These are phyloP conservation scores for Aspergillus cavernicola DNA, from an alignment of 495 filamentous ascomycete genomes.

Conservation along the genomic window DNA sequence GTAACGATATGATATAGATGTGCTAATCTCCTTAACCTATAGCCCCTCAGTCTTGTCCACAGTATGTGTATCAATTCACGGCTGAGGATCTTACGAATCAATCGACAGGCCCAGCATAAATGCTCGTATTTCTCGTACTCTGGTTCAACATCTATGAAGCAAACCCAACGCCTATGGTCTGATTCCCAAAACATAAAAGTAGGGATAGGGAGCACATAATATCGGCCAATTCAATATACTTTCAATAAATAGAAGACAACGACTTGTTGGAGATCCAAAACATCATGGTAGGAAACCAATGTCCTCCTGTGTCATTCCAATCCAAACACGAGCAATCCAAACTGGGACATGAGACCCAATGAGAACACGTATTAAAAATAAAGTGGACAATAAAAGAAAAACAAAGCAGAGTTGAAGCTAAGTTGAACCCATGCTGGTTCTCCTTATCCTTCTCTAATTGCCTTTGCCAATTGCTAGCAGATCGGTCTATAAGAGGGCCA, in stretches of 20 bases:
- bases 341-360: not conserved
- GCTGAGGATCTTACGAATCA: too few relatives aligned
- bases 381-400: not conserved
- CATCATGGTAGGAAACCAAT: not conserved
- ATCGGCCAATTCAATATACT: too few relatives aligned
- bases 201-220: too few relatives aligned
- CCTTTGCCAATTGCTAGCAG: constrained; percentile 13
- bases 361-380: not conserved
- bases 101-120: too few relatives aligned
- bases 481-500: constrained; percentile 26
- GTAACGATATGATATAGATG: not conserved
- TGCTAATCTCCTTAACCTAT: too few relatives aligned
- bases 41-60: too few relatives aligned
- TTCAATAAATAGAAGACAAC: too few relatives aligned
- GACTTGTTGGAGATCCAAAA: not conserved
- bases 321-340: not conserved
- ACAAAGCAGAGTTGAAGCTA: constrained; percentile 2
- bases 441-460: constrained; percentile 20
- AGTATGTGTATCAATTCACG: constrained; percentile 1
- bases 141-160: too few relatives aligned
- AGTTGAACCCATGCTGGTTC: not conserved
- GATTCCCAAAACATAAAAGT: not conserved
- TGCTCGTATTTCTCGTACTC: too few relatives aligned
- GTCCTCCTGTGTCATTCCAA: not conserved
- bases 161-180: not conserved